phyloP scores from a whole-genome alignment of 164 flowering plant genomes.

The Magnolia changhungtana region DNA sequence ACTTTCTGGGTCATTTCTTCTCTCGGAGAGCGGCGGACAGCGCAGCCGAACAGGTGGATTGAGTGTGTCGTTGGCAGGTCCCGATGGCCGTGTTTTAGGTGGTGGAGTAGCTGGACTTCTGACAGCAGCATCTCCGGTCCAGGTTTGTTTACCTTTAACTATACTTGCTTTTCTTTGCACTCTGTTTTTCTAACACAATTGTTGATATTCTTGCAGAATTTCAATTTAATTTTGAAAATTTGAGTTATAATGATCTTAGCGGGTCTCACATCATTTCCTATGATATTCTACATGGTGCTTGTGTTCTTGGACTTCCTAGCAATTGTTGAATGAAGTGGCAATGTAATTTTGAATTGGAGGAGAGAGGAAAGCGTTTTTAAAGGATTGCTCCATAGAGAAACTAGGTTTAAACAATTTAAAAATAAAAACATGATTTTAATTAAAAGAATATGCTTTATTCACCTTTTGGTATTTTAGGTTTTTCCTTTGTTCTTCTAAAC shows the following conservation, averaged over 20 bases:
- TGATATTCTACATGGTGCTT: not conserved
- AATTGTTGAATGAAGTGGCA: too few species aligned
- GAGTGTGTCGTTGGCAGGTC: slow-evolving; percentile 76
- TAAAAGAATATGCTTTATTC: too few species aligned
- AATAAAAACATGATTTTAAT: too few species aligned
- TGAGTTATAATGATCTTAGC: too few species aligned
- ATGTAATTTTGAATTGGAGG: too few species aligned
- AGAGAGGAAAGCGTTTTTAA: too few species aligned
- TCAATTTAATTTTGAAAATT: not conserved
- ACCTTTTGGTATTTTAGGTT: too few species aligned
- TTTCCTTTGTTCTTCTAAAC: too few species aligned
- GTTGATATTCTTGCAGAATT: not conserved
- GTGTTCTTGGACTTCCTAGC: too few species aligned
- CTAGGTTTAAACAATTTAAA: too few species aligned
- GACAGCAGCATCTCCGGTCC: slow-evolving; percentile 82
- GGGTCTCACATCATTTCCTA: not conserved
- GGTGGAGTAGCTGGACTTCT: slow-evolving; percentile 88
- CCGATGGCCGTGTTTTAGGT: slow-evolving; percentile 89
- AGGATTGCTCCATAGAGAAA: too few species aligned
- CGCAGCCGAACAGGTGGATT: slow-evolving; percentile 83
- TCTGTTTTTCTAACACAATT: not conserved
- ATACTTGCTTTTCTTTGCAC: not conserved
- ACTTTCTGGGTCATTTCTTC: slow-evolving; percentile 79
- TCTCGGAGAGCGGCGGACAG: slow-evolving; percentile 66
- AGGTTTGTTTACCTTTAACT: slow-evolving; percentile 32